A percentile compares a stretch with the other conserved stretches of the same genome.
Conservation (phyloP, 768 basidiomycete species). For the Trametes punicea region DNA sequence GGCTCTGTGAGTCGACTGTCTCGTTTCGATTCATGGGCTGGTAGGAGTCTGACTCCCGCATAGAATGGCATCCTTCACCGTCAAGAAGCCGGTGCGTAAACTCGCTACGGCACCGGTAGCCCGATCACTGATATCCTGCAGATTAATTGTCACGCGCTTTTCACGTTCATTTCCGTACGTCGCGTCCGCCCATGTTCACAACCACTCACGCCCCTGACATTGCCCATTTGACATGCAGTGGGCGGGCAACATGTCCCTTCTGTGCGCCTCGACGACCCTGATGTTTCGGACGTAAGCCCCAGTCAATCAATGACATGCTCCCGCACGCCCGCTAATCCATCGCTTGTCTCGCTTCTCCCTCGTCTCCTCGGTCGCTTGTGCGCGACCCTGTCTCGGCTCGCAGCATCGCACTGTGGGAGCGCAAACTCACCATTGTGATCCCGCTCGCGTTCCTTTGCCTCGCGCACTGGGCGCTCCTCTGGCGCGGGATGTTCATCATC, state of each 20-base stretch:
- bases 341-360: background rate
- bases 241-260: constrained; percentile 62
- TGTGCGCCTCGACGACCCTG: constrained; percentile 63
- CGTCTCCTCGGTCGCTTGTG: background rate
- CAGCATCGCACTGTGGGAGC: constrained; percentile 71
- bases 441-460: constrained; percentile 53
- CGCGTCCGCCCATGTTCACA: background rate
- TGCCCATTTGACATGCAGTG: constrained; percentile 38
- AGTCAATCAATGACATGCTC: background rate
- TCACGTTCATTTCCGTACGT: constrained; percentile 64
- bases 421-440: constrained; percentile 46
- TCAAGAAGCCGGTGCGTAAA: constrained; percentile 41
- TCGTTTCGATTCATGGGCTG: too few species aligned
- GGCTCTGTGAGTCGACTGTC: constrained; percentile 66
- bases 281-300: constrained; percentile 62
- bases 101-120: background rate
- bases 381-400: background rate
- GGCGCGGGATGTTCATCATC: constrained; percentile 69
- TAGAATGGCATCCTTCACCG: constrained; percentile 58
- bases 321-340: constrained; percentile 9
- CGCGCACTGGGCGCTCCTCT: constrained; percentile 64
- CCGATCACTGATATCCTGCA: constrained; percentile 9
- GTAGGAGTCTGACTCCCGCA: background rate
- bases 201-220: background rate
- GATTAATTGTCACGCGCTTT: constrained; percentile 68